phyloP scores from a whole-genome alignment of 495 filamentous ascomycete species.

The Platismatia glauca region DNA sequence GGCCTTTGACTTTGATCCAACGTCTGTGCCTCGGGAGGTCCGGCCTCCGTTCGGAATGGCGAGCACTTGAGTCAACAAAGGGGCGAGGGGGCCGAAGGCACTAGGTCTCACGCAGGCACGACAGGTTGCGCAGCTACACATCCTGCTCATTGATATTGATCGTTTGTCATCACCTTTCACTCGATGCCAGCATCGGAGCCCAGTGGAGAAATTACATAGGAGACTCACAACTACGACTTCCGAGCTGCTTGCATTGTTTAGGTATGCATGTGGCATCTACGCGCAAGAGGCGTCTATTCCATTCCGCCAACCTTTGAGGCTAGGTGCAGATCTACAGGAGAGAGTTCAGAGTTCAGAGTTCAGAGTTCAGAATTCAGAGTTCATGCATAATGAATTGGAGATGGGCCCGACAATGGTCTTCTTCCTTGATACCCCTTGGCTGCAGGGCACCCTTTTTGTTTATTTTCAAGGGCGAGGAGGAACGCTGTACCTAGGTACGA shows the following conservation, averaged over 20 bases:
- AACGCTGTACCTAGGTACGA: too few relatives aligned
- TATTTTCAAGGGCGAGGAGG: too few relatives aligned
- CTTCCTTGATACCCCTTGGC: too few relatives aligned
- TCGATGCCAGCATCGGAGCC: background rate
- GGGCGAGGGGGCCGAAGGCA: background rate
- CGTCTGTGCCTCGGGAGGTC: background rate
- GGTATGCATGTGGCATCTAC: background rate
- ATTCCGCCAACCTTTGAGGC: background rate
- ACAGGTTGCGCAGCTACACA: background rate
- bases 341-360: too few relatives aligned
- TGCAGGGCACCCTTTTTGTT: too few relatives aligned
- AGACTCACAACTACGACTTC: too few relatives aligned
- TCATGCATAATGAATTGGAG: too few relatives aligned
- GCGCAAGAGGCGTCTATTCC: conserved; percentile 1
- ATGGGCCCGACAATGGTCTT: too few relatives aligned
- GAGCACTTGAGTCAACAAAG: background rate
- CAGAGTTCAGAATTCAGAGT: too few relatives aligned
- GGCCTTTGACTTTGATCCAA: background rate
- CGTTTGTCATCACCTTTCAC: background rate
- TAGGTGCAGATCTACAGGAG: background rate
- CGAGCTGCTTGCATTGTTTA: background rate
- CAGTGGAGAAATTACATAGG: background rate
- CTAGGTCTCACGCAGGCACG: background rate
- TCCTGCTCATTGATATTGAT: too few relatives aligned
- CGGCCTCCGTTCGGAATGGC: background rate